These are phyloP conservation scores for Alternaria sp. DNA, from an alignment of 2,329 filamentous ascomycete species.

Conservation along the genomic window DNA sequence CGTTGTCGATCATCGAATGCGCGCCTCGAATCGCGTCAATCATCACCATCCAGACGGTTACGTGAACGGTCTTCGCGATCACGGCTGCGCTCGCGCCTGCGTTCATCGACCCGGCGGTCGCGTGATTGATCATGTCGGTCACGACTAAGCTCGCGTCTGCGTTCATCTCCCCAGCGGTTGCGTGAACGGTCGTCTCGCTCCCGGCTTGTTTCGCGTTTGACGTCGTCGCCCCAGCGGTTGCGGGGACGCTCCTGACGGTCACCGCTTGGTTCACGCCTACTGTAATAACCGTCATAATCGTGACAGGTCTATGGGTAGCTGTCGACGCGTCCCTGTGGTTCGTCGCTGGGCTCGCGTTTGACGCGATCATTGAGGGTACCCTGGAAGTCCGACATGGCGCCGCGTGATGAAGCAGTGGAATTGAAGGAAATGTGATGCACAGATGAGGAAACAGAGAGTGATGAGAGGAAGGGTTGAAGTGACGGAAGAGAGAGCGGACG, in stretches of 20 bases:
- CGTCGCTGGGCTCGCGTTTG: not conserved
- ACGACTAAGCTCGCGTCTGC: not conserved
- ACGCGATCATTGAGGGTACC: not conserved
- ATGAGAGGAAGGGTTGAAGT: not conserved
- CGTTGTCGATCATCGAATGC: rapidly evolving
- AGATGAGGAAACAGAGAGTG: too few species aligned
- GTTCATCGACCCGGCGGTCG: not conserved
- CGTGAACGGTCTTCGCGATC: not conserved
- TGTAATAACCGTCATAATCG: not conserved
- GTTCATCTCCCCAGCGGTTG: not conserved
- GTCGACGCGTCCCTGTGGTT: not conserved
- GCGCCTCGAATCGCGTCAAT: not conserved
- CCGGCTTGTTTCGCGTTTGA: not conserved
- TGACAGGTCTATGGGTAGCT: not conserved
- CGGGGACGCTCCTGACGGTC: not conserved
- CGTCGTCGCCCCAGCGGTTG: not conserved
- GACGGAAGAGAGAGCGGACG: not conserved
- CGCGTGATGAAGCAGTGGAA: too few species aligned
- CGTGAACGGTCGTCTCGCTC: not conserved
- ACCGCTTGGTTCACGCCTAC: not conserved
- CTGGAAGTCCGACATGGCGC: not conserved
- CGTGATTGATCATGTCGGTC: not conserved
- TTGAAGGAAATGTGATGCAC: too few species aligned
- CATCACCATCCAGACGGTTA: not conserved
- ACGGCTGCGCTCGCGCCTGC: not conserved